Base-by-base conservation (phyloP, 371 early-diverging fungal genomes). In the Syncephalastrum contaminatum region DNA sequence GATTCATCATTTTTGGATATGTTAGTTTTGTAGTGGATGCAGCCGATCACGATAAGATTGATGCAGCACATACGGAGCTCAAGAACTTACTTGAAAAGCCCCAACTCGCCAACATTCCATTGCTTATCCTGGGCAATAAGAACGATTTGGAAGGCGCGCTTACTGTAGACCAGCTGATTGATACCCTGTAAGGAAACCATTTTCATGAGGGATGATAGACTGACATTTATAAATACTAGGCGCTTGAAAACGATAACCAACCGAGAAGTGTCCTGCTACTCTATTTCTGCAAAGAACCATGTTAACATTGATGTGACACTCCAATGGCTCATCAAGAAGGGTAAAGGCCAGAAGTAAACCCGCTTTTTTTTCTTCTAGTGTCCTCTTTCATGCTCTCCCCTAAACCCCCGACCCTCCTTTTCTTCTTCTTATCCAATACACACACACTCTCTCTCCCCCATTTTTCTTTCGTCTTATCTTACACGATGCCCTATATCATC, bases 121-220 rank as follows among this genome's bases (percentile, higher is more conserved):
- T 98, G 24, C 84, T 99, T 48, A 95, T 99, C 27, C 84, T 99
- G 22, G 99, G 97, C n/a, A 99, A 99, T 73, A 99, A 99, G 84
- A 99, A 98, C 67, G 99, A 99, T 75, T 72, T 98, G 59, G 86
- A 88, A n/a, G 87, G 84, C 14, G 94, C 98, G 21, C 72, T 96
- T 58, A 83, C 84, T 3, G 97, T 93, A 2, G 95, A 98, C 16
- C 85, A 96, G 64, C 76, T 99, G 41, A 93, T 98, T 54, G 95
- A 98, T 53, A 83, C 77, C 58, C 73, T 98, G 88, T 90, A 81
- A 58, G 88, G 75, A 47, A 43, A 15, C 19, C 7, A 43, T 22
- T n/a, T n/a, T n/a, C n/a, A 16, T 18, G 43, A 36, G 15, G 7
- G 45, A 46, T 20, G 41, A 36, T 13, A 19, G 12, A 27, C 24